Evolutionary conservation across 202 grass and related monocot genomes (phyloP).

Genomic region (Digitaria exilis): DNA sequence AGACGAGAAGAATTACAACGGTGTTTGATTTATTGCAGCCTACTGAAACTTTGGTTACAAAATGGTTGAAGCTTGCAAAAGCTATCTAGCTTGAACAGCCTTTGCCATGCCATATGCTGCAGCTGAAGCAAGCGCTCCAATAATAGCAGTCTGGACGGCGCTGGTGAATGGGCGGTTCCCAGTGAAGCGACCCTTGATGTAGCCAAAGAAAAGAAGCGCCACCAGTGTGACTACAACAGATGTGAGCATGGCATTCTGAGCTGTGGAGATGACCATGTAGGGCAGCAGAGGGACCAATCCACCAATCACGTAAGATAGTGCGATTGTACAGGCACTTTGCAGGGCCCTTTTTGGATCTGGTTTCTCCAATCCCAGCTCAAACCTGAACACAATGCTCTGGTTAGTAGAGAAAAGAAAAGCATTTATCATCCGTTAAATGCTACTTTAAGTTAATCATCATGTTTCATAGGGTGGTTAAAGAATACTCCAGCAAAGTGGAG

Average conservation of each 20-base stretch:
- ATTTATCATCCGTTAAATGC: neutral
- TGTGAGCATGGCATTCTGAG: conserved; percentile 66
- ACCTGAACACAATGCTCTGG: conserved; percentile 47
- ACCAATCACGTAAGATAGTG: conserved; percentile 66
- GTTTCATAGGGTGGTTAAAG: neutral
- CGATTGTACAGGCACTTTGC: conserved; percentile 79
- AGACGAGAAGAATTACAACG: conserved; percentile 6
- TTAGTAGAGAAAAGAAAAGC: conserved; percentile 16
- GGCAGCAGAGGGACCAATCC: conserved; percentile 81
- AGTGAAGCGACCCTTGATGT: conserved; percentile 74
- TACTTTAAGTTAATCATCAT: too few relatives aligned
- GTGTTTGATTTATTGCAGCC: conserved; percentile 28
- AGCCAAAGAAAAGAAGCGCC: conserved; percentile 80
- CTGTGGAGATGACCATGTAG: conserved; percentile 67
- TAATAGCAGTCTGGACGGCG: conserved; percentile 73
- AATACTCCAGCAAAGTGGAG: too few relatives aligned
- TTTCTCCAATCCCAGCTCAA: conserved; percentile 89
- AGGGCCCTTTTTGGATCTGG: conserved; percentile 77
- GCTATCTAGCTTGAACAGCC: conserved; percentile 60
- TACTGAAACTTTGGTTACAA: neutral
- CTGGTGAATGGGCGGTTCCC: conserved; percentile 71
- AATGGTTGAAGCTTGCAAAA: neutral
- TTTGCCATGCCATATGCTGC: conserved; percentile 80
- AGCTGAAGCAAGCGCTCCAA: conserved; percentile 76
- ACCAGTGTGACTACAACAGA: conserved; percentile 69